phyloP scores from a whole-genome alignment of 2,329 filamentous ascomycete genomes.

The Aspergillus niger region DNA sequence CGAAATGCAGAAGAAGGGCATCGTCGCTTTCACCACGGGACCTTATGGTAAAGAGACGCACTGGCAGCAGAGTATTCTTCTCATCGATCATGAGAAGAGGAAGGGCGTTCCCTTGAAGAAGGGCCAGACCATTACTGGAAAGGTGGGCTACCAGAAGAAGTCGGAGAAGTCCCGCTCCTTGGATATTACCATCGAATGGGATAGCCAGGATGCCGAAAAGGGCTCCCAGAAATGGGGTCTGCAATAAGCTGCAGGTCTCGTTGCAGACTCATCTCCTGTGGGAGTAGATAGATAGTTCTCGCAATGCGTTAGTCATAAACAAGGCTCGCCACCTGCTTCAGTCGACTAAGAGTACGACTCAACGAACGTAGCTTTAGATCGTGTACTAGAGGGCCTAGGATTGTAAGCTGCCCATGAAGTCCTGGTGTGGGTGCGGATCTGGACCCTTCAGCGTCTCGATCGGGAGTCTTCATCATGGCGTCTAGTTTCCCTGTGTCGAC shows the following conservation, averaged over 20 bases:
- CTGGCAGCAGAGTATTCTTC: slow-evolving; percentile 81
- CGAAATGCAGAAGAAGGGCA: slow-evolving; percentile 65
- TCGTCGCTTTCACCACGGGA: slow-evolving; percentile 83
- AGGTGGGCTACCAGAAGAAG: slow-evolving; percentile 70
- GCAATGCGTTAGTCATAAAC: not conserved
- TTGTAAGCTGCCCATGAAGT: not conserved
- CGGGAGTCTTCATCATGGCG: slow-evolving; percentile 9
- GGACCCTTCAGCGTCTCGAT: not conserved
- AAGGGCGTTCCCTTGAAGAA: slow-evolving; percentile 51
- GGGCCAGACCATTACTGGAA: slow-evolving; percentile 64
- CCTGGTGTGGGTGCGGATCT: not conserved
- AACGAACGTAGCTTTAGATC: not conserved
- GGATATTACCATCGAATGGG: slow-evolving; percentile 67
- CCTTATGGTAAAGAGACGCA: slow-evolving; percentile 77
- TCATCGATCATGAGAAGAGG: slow-evolving; percentile 63
- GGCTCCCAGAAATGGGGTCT: slow-evolving; percentile 46
- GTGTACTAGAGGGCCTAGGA: not conserved
- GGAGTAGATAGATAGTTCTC: not conserved
- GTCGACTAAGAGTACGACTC: not conserved
- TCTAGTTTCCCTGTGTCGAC: slow-evolving; percentile 9
- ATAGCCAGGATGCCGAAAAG: slow-evolving; percentile 45
- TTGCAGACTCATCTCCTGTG: not conserved
- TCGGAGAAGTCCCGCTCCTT: slow-evolving; percentile 70
- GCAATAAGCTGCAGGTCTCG: slow-evolving; percentile 31
- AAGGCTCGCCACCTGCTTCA: not conserved